Evolutionary conservation across 208 protist genomes (phyloP).

Genomic region (Zelonia costaricensis): DNA sequence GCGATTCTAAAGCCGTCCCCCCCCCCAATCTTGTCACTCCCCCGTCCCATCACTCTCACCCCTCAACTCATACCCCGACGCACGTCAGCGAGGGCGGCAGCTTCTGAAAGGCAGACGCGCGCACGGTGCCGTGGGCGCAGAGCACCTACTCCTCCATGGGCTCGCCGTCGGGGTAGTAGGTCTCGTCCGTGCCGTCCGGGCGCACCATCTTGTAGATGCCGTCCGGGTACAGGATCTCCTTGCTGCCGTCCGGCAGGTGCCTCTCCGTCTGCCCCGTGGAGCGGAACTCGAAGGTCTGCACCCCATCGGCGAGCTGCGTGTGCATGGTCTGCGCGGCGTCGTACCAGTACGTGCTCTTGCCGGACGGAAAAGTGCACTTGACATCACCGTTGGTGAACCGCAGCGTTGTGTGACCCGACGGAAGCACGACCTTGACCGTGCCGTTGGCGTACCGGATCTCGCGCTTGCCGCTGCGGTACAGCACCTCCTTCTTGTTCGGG

Average conservation of each 20-base stretch:
- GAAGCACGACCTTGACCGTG: conserved; percentile 88
- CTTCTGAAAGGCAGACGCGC: not conserved
- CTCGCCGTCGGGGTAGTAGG: conserved; percentile 61
- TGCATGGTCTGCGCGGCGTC: conserved; percentile 91
- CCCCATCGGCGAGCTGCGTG: conserved; percentile 82
- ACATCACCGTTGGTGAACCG: conserved; percentile 94
- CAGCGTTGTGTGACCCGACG: conserved; percentile 78
- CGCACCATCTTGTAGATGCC: conserved; percentile 89
- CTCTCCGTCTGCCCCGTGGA: conserved; percentile 89
- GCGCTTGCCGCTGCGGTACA: conserved; percentile 89
- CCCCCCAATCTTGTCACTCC: too few species aligned
- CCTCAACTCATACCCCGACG: not conserved
- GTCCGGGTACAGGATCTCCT: conserved; percentile 95
- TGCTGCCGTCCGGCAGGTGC: conserved; percentile 87
- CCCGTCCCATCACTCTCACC: too few species aligned
- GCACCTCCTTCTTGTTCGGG: conserved; percentile 85
- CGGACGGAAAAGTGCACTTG: conserved; percentile 88
- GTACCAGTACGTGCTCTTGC: conserved; percentile 94
- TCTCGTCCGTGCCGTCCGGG: conserved; percentile 83
- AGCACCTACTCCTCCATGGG: conserved; percentile 22
- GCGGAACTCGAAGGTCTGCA: conserved; percentile 92
- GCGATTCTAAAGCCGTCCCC: too few species aligned
- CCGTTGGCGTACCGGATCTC: conserved; percentile 93
- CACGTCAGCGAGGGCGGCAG: not conserved
- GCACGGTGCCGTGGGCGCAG: not conserved